phyloP scores from a whole-genome alignment of 305 asterid species.

The Fraxinus paxiana region DNA sequence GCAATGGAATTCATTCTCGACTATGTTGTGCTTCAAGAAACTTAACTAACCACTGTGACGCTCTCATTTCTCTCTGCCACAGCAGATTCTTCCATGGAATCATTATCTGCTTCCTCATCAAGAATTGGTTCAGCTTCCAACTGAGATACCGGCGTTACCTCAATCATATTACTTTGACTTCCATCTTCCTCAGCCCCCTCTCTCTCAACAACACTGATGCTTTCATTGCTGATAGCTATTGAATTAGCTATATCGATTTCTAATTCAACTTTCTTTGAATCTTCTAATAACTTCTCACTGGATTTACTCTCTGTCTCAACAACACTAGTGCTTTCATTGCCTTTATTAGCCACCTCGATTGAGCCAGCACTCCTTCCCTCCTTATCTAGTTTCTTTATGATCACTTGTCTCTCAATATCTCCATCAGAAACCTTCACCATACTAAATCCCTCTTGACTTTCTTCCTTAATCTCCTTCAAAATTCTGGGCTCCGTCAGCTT shows the following conservation, averaged over 20 bases:
- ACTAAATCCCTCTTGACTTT: conserved; percentile 24
- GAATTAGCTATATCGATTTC: neutral
- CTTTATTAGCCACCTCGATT: conserved; percentile 26
- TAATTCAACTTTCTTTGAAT: conserved; percentile 6
- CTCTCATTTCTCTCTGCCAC: conserved; percentile 32
- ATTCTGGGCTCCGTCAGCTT: conserved; percentile 33
- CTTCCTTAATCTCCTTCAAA: conserved; percentile 27
- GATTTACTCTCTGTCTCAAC: conserved; percentile 15
- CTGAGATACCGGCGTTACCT: conserved; percentile 18
- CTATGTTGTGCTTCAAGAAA: neutral
- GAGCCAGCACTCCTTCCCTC: conserved; percentile 19
- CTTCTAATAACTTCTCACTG: conserved; percentile 13
- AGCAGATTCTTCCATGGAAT: conserved; percentile 15
- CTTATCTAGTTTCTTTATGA: conserved; percentile 24
- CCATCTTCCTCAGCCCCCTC: conserved; percentile 21
- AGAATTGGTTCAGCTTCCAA: conserved; percentile 33
- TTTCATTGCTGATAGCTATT: neutral
- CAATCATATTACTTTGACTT: conserved; percentile 23
- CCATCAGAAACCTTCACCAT: conserved; percentile 35
- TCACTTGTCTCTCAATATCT: conserved; percentile 29
- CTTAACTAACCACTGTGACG: conserved; percentile 36
- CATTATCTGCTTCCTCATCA: conserved; percentile 24
- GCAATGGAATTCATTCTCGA: neutral
- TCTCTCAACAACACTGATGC: conserved; percentile 13
- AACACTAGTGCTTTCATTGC: neutral